Conservation (phyloP, 73 alveolate species). For the Durusdinium trenchii region DNA sequence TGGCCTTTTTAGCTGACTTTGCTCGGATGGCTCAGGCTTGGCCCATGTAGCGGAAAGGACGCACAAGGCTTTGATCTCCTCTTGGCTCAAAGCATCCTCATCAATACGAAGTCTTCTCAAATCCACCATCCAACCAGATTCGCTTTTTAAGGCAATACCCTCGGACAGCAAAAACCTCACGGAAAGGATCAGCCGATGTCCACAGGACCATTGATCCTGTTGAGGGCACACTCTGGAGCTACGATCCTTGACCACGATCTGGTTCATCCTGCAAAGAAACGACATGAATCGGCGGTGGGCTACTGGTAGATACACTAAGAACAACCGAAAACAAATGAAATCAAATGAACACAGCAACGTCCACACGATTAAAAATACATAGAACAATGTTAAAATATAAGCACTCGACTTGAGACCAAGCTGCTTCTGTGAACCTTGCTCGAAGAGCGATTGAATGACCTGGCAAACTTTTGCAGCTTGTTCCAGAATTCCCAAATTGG, state of each 20-base stretch:
- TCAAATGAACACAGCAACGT: not conserved
- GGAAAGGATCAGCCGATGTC: not conserved
- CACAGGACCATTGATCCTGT: not conserved
- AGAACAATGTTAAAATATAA: not conserved
- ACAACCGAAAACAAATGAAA: not conserved
- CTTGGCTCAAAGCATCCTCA: not conserved
- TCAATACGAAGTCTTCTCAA: not conserved
- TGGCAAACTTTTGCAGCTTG: not conserved
- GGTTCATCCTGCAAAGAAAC: not conserved
- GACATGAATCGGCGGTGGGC: not conserved
- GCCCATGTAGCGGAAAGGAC: not conserved
- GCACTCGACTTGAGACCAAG: not conserved
- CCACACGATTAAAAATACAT: not conserved
- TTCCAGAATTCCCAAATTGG: not conserved
- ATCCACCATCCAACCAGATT: not conserved
- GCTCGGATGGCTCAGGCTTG: not conserved
- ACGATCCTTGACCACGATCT: not conserved
- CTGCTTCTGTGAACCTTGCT: not conserved
- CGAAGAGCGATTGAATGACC: not conserved
- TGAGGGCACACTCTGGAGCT: not conserved
- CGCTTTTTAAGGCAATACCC: not conserved
- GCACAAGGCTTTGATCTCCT: not conserved
- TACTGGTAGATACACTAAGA: not conserved
- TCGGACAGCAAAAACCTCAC: not conserved
- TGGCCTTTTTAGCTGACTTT: not conserved